A percentile compares a stretch with the other conserved stretches of the same genome.
phyloP scores from a whole-genome alignment of 169 alveolate species.

The Plasmodium ovale region DNA sequence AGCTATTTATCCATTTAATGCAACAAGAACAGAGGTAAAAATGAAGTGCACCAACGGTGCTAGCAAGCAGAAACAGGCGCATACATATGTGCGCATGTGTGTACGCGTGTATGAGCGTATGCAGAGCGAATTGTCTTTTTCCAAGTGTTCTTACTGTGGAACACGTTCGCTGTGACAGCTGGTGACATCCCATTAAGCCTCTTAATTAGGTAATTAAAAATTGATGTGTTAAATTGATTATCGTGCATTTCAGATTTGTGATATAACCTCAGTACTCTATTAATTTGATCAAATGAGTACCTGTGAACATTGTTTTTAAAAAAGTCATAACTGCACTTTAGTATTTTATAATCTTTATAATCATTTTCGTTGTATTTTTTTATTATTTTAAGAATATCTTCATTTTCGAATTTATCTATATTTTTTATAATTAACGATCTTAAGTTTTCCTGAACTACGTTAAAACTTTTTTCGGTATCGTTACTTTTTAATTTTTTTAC shows the following conservation, averaged over 20 bases:
- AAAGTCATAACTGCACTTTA: slow-evolving; percentile 65
- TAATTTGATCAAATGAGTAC: slow-evolving; percentile 75
- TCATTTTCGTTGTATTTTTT: slow-evolving; percentile 66
- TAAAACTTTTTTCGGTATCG: neutral
- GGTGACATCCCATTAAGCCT: slow-evolving; percentile 64
- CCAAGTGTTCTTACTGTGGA: slow-evolving; percentile 54
- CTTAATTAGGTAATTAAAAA: slow-evolving; percentile 63
- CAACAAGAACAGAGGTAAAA: too few species aligned
- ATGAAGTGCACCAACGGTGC: too few species aligned
- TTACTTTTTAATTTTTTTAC: slow-evolving; percentile 28
- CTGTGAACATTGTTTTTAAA: slow-evolving; percentile 69
- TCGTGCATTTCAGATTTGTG: slow-evolving; percentile 54
- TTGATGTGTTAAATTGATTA: slow-evolving; percentile 46
- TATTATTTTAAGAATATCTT: slow-evolving; percentile 67
- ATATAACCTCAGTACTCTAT: slow-evolving; percentile 49
- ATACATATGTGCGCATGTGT: neutral
- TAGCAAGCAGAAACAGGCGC: neutral
- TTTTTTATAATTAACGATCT: slow-evolving; percentile 67
- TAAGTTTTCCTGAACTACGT: slow-evolving; percentile 36
- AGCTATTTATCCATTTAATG: too few species aligned
- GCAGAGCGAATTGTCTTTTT: neutral
- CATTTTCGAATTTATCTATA: slow-evolving; percentile 72
- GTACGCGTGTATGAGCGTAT: neutral
- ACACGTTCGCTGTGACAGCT: slow-evolving; percentile 31
- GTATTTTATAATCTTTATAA: slow-evolving; percentile 46